A percentile compares a stretch with the other conserved stretches of the same genome.
phyloP scores from a whole-genome alignment of 148 eudicot species.

The Pharnaceum exiguum region DNA sequence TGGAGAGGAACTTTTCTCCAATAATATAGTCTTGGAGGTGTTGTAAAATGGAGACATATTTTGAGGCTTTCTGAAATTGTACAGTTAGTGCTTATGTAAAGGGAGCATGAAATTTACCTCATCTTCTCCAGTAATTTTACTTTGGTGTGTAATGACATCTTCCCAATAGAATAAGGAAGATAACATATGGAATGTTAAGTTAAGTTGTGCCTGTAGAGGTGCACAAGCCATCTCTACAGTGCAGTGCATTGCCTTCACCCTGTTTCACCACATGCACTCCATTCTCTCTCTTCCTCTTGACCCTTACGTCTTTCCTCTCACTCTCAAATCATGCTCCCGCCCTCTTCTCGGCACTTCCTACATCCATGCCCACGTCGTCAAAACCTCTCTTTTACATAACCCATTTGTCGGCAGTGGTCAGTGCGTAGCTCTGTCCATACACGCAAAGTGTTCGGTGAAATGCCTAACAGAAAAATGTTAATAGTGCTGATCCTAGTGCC shows the following conservation, averaged over 20 bases:
- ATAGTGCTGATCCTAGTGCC: conserved; percentile 39
- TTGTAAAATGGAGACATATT: no score
- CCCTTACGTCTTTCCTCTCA: conserved; percentile 48
- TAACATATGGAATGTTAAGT: no score
- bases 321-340: conserved; percentile 42
- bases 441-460: conserved; percentile 44
- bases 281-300: conserved; percentile 30
- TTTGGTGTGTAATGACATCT: no score
- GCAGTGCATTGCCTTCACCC: conserved; percentile 41
- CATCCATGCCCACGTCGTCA: conserved; percentile 39
- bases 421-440: conserved; percentile 31
- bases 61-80: no score
- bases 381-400: conserved; percentile 32
- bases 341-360: conserved; percentile 24
- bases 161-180: no score
- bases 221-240: no score
- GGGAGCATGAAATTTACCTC: no score
- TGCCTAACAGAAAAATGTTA: conserved; percentile 33
- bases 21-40: no score
- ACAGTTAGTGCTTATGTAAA: no score
- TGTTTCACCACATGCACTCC: conserved; percentile 42
- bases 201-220: no score
- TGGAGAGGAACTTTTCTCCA: no score
- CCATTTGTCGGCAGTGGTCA: conserved; percentile 43
- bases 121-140: no score